A percentile compares a stretch with the other conserved stretches of the same genome.
phyloP scores from a whole-genome alignment of 2,329 filamentous ascomycete genomes.

The Pseudogymnoascus sp. region DNA sequence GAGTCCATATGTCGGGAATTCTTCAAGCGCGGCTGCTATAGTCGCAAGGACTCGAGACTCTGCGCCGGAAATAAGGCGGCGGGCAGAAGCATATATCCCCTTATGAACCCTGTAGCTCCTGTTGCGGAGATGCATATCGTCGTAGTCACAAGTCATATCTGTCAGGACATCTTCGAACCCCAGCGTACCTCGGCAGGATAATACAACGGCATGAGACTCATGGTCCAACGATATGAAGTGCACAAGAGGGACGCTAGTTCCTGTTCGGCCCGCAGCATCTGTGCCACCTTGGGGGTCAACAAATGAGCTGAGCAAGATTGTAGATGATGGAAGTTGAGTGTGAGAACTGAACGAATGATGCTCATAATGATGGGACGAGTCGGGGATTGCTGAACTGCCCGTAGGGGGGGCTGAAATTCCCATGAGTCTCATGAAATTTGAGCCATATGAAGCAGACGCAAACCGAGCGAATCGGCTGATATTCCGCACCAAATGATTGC shows the following conservation, averaged over 20 bases:
- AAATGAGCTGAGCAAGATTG: conserved; percentile 49
- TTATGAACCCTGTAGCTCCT: conserved; percentile 47
- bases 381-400: conserved; percentile 29
- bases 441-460: conserved; percentile 58
- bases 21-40: conserved; percentile 42
- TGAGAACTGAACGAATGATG: conserved; percentile 57
- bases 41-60: conserved; percentile 44
- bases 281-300: conserved; percentile 46
- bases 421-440: conserved; percentile 53
- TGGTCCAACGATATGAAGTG: conserved; percentile 50
- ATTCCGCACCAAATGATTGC: conserved; percentile 51
- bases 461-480: conserved; percentile 59
- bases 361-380: conserved; percentile 42
- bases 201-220: conserved; percentile 46
- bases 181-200: conserved; percentile 47
- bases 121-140: conserved; percentile 40
- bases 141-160: conserved; percentile 50
- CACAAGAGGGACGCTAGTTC: conserved; percentile 45
- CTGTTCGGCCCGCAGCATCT: conserved; percentile 41
- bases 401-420: conserved; percentile 47
- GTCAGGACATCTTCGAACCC: conserved; percentile 50
- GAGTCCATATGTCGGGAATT: conserved; percentile 48
- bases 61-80: conserved; percentile 40
- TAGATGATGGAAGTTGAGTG: conserved; percentile 48
- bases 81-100: conserved; percentile 47